Base-by-base conservation (phyloP, 768 basidiomycete species). In the Roridomyces roridus region DNA sequence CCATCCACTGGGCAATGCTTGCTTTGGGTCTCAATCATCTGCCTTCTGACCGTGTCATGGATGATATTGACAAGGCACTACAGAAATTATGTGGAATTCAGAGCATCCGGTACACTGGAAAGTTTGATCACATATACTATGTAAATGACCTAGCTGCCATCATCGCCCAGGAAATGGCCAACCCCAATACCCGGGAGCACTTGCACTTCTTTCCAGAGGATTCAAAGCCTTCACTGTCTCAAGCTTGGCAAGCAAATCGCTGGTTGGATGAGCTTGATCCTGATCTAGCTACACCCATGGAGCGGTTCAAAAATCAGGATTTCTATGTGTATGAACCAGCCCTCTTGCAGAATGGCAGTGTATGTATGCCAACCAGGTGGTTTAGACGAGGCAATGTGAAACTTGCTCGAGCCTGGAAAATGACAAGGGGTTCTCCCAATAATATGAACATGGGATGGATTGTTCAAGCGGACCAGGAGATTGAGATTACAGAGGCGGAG, bases 121-220 rank as follows among this genome's bases (percentile, higher is more conserved):
- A 62, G 14, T 46, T 67, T n/a, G 64, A 58, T 3, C 57, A 67
- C 34, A 35, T 31, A n/a, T 68, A 62, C 31, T 67, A 65, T 51
- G 60, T 60, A 4, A 68, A 68, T 47, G 51, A 51, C 10, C 17
- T 68, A 12, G 39, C 62, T 21, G 47, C 51, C 7, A 59, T 68
- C n/a, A 64, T 67, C 17, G 40, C 49, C 17, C 35, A 68, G 67
- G 67, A 68, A 62, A 65, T 67, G 64, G 55, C 64, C 1, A 68
- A 68, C 39, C 67, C 67, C 4, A 35, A 10, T 4, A 46, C 59
- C 6, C 51, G 62, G 2, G 20, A 37, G 17, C 52, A 66, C 36
- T 36, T 67, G 5, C 57, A 48, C 23, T 57, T 59, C 34, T 64
- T 53, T 23, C 65, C 66, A 6, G 66, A 67, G 50, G 66, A 67